Base-by-base conservation (phyloP, 371 early-diverging fungal genomes). In the Smittium mucronatum region DNA sequence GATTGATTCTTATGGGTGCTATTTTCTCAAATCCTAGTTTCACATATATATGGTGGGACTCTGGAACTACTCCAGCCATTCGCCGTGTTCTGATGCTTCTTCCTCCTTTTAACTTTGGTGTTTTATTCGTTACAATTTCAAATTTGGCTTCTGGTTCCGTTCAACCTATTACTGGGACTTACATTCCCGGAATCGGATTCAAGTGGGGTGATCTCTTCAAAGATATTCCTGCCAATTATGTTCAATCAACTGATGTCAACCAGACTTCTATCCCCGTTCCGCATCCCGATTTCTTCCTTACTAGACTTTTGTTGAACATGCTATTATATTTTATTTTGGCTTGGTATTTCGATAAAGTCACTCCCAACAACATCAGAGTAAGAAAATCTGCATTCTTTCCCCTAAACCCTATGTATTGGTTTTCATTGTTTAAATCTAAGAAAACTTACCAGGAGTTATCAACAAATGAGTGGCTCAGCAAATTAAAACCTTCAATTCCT, bases 101-200 rank as follows among this genome's bases (percentile, higher is more conserved):
- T 35, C 67, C 67, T 25, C 36, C 36, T 5, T 67, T 67, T 57
- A 67, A 67, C 36, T 67, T 67, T 67, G 67, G 67, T 30, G 67
- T 67, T 34, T 15, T 67, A 16, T 67, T 67, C 35, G 57, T 67
- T 29, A 21, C 11, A 8, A 67, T 67, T 17, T 67, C 67, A 11
- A 30, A 35, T 5, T 28, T 69, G 70, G 61, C 58, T 66, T 0
- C 74, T 72, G 57, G 74, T 83, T 28, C 28, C 31, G 73, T 30
- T 81, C 76, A 2, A 84, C 81, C 76, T 84, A 81, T 78, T 65
- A 86, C 69, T 87, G 89, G 88, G 86, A 88, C 2, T 84, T 86
- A 1, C 88, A 88, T 75, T 86, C 87, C 21, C 87, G 88, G 76
- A 88, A 85, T 76, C 73, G 81, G 25, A 79, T 81, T 11, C 74